These are phyloP conservation scores for Kazachstania bromeliacearum DNA, from an alignment of 805 yeast species.

Conservation along the genomic window DNA sequence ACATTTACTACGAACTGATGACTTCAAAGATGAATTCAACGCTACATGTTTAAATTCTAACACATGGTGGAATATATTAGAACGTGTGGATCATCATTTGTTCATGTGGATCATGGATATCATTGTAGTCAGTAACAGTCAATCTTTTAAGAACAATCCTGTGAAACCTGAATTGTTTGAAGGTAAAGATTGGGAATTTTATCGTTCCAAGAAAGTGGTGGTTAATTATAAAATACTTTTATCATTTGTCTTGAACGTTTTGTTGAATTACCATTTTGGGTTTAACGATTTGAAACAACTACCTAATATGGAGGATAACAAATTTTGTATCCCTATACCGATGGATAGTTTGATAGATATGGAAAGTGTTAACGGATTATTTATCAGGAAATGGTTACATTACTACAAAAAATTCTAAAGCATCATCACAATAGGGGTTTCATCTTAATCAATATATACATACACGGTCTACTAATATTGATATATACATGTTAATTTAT, in stretches of 20 bases:
- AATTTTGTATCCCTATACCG: slow-evolving; percentile 24
- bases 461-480: too few relatives aligned
- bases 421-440: too few relatives aligned
- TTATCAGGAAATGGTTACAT: slow-evolving; percentile 28
- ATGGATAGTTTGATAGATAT: slow-evolving; percentile 16
- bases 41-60: slow-evolving; percentile 22
- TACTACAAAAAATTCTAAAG: slow-evolving; percentile 26
- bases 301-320: slow-evolving; percentile 15
- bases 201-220: slow-evolving; percentile 28
- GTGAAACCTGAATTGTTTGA: slow-evolving; percentile 16
- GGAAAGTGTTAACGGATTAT: slow-evolving; percentile 17
- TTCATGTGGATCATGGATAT: slow-evolving; percentile 30
- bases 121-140: slow-evolving; percentile 27
- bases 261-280: slow-evolving; percentile 45
- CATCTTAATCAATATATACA: too few relatives aligned
- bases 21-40: slow-evolving; percentile 27
- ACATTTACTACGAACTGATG: slow-evolving; percentile 23
- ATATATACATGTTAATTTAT: too few relatives aligned
- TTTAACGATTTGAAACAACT: slow-evolving; percentile 31
- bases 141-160: slow-evolving; percentile 29
- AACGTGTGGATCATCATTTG: slow-evolving; percentile 25
- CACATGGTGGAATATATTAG: slow-evolving; percentile 28
- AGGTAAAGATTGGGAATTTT: slow-evolving; percentile 24
- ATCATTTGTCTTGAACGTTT: slow-evolving; percentile 33
- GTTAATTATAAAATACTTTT: slow-evolving; percentile 35